Percentiles rank a stretch among this genome's conserved stretches.
Evolutionary conservation across 169 alveolate species (phyloP).

Genomic region (Cryptosporidium meleagridis): DNA sequence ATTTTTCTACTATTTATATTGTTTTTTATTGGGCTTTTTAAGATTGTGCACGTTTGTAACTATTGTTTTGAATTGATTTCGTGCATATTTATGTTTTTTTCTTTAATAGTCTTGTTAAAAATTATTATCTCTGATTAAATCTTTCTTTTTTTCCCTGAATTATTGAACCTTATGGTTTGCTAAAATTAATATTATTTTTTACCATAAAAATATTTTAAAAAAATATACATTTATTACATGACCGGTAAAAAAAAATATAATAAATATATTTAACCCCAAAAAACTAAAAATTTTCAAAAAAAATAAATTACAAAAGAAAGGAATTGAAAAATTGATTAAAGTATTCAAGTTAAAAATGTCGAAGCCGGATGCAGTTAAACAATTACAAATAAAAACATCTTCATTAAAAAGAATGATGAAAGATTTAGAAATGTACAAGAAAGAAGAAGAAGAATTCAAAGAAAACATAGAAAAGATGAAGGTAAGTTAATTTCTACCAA

Average conservation of each 20-base stretch:
- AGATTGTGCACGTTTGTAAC: too few relatives aligned
- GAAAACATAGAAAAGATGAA: conserved; percentile 50
- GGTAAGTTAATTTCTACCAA: conserved; percentile 17
- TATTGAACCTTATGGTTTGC: too few relatives aligned
- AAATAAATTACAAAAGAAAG: background rate
- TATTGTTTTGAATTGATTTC: too few relatives aligned
- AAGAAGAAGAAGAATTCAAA: conserved; percentile 63
- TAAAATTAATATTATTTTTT: too few relatives aligned
- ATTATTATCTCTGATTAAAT: background rate
- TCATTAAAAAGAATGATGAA: conserved; percentile 47
- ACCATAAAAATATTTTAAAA: background rate
- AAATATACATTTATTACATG: background rate
- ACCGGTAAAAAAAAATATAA: background rate
- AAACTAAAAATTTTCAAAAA: background rate
- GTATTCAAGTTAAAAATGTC: conserved; percentile 10
- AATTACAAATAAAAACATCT: conserved; percentile 45
- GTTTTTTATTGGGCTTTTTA: background rate
- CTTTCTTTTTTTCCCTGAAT: too few relatives aligned
- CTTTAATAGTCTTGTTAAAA: too few relatives aligned
- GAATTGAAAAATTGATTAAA: background rate
- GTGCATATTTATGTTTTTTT: too few relatives aligned
- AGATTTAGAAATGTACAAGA: conserved; percentile 59
- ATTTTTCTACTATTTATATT: too few relatives aligned
- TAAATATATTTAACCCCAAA: background rate
- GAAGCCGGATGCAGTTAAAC: conserved; percentile 19